A percentile compares a stretch with the other conserved stretches of the same genome.
Evolutionary conservation across 164 flowering plant genomes (phyloP).

Genomic region (Euptelea pleiosperma): DNA sequence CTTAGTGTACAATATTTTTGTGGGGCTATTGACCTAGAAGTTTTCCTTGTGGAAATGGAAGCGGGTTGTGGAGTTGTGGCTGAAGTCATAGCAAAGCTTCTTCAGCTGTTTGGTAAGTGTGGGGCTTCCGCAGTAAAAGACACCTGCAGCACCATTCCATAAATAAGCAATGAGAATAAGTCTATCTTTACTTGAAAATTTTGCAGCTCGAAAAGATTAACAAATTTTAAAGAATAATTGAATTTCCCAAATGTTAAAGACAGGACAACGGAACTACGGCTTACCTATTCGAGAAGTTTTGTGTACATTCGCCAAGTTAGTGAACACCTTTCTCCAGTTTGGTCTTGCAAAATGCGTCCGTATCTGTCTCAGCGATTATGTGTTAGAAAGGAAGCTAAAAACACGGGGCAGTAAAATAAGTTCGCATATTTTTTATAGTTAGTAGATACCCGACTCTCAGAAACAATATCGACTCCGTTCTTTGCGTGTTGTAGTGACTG

Average conservation of each 20-base stretch:
- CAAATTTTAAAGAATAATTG: neutral
- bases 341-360: slow-evolving; percentile 93
- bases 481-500: slow-evolving; percentile 91
- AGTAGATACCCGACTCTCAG: slow-evolving; percentile 66
- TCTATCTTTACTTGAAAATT: neutral
- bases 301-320: slow-evolving; percentile 48
- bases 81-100: slow-evolving; percentile 68
- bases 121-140: slow-evolving; percentile 89
- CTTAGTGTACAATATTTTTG: neutral
- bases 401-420: neutral
- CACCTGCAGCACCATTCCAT: slow-evolving; percentile 51
- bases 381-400: slow-evolving; percentile 9
- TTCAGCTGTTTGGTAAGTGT: slow-evolving; percentile 52
- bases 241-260: neutral
- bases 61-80: slow-evolving; percentile 57
- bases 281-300: slow-evolving; percentile 62
- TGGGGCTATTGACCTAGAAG: slow-evolving; percentile 39
- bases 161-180: neutral
- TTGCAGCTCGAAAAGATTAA: neutral
- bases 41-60: slow-evolving; percentile 93
- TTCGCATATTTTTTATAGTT: neutral
- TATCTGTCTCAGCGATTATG: slow-evolving; percentile 46
- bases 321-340: slow-evolving; percentile 89
- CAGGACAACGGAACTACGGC: neutral
- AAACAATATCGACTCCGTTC: slow-evolving; percentile 87